phyloP scores from a whole-genome alignment of 73 alveolate genomes.

The Tetrahymena elliotti region DNA sequence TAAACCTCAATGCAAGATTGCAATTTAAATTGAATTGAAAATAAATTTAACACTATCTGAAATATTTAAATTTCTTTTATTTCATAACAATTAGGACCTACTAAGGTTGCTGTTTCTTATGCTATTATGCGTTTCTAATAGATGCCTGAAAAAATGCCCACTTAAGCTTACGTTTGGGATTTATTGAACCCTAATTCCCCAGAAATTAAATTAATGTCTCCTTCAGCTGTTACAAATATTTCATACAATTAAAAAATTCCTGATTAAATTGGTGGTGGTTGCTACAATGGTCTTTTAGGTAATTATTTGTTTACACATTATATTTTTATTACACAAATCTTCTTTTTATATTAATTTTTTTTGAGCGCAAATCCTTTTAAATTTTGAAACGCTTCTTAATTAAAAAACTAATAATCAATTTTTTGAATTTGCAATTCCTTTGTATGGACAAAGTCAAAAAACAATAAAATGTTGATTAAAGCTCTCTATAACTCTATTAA shows the following conservation, averaged over 20 bases:
- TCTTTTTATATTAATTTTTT: neutral
- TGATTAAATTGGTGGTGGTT: constrained; percentile 90
- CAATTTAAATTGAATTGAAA: neutral
- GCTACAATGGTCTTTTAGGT: constrained; percentile 83
- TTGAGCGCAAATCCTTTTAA: neutral
- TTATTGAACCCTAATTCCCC: constrained; percentile 89
- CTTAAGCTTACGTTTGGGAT: constrained; percentile 75
- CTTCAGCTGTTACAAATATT: constrained; percentile 80
- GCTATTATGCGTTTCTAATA: constrained; percentile 73
- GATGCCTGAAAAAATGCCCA: constrained; percentile 78
- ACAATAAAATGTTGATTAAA: too few species aligned
- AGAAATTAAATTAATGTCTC: constrained; percentile 66
- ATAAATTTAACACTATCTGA: too few species aligned
- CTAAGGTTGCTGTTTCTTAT: constrained; percentile 79
- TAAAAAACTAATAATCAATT: neutral
- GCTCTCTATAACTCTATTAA: too few species aligned
- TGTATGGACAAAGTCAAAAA: too few species aligned
- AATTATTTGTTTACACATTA: neutral
- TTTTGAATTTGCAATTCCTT: neutral
- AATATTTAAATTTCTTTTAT: too few species aligned
- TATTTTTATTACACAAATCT: neutral
- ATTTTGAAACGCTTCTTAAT: neutral
- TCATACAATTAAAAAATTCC: constrained; percentile 83
- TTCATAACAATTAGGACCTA: constrained; percentile 8
- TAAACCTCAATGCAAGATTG: neutral